phyloP scores from a whole-genome alignment of 2,329 filamentous ascomycete species.

The Didymella pomorum region DNA sequence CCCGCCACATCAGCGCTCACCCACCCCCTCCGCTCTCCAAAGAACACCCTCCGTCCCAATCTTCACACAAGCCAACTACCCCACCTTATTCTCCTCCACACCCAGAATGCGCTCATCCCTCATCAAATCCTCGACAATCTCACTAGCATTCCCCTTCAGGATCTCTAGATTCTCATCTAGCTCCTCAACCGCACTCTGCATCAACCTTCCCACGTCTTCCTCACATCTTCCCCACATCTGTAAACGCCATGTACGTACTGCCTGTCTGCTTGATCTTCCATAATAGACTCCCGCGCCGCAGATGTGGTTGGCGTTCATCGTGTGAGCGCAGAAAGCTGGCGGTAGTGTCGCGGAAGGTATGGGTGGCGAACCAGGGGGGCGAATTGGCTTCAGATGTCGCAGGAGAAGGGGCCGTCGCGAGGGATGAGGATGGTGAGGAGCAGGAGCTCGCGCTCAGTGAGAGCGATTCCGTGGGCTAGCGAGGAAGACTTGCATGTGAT shows the following conservation, averaged over 20 bases:
- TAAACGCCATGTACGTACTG: not conserved
- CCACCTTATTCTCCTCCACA: slow-evolving; percentile 23
- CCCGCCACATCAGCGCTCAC: not conserved
- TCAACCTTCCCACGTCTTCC: not conserved
- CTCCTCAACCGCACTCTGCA: not conserved
- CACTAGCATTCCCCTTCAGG: not conserved
- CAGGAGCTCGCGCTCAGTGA: not conserved
- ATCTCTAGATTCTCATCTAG: not conserved
- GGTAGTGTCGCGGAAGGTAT: not conserved
- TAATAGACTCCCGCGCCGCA: not conserved
- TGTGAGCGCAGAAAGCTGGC: not conserved
- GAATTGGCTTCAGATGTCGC: not conserved
- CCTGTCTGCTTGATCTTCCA: not conserved
- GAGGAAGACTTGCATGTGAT: not conserved
- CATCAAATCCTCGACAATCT: not conserved
- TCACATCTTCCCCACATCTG: not conserved
- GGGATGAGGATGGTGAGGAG: not conserved
- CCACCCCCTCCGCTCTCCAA: slow-evolving; percentile 29
- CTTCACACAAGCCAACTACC: slow-evolving; percentile 48
- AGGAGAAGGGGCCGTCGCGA: not conserved
- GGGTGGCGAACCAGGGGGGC: not conserved
- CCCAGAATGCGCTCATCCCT: not conserved
- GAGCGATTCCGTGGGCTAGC: not conserved
- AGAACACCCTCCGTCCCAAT: slow-evolving; percentile 38
- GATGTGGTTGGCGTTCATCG: not conserved